Percentiles rank a stretch among this genome's conserved stretches.
Evolutionary conservation across 495 filamentous ascomycete species (phyloP).

Genomic region (Polyplosphaeria fusca): DNA sequence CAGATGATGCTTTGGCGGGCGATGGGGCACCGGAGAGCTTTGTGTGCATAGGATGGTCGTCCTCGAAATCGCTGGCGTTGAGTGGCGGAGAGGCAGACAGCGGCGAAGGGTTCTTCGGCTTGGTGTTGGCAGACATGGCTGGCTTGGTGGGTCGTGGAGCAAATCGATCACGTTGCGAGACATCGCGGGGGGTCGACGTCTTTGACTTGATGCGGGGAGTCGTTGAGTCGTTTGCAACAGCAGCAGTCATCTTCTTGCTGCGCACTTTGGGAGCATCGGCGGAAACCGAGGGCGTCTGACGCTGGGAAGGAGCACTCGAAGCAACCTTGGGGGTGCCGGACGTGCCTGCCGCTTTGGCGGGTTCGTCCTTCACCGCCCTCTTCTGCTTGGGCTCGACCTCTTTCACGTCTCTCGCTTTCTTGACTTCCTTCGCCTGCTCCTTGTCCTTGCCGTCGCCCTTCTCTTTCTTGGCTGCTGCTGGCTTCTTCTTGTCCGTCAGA

Average conservation of each 20-base stretch:
- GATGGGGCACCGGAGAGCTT: conserved; percentile 26
- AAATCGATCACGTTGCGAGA: conserved; percentile 2
- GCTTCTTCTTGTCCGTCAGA: conserved; percentile 29
- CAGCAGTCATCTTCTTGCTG: conserved; percentile 15
- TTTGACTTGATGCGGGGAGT: conserved; percentile 22
- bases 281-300: not conserved
- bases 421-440: conserved; percentile 50
- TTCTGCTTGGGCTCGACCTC: conserved; percentile 26
- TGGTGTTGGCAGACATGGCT: conserved; percentile 23
- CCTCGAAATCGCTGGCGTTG: conserved; percentile 37
- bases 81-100: conserved; percentile 34
- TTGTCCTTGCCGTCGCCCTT: conserved; percentile 53
- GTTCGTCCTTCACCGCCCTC: conserved; percentile 36
- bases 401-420: conserved; percentile 16
- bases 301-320: not conserved
- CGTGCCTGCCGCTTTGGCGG: conserved; percentile 27
- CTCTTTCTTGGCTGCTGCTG: conserved; percentile 22
- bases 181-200: not conserved
- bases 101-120: conserved; percentile 38
- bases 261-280: conserved; percentile 6
- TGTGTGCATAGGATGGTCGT: conserved; percentile 32
- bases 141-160: conserved; percentile 14
- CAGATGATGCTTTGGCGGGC: conserved; percentile 24
- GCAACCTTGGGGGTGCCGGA: conserved; percentile 5
- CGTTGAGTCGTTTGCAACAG: conserved; percentile 6